Evolutionary conservation across 805 yeast species (phyloP).

Genomic region (Saccharomycopsis sp.): DNA sequence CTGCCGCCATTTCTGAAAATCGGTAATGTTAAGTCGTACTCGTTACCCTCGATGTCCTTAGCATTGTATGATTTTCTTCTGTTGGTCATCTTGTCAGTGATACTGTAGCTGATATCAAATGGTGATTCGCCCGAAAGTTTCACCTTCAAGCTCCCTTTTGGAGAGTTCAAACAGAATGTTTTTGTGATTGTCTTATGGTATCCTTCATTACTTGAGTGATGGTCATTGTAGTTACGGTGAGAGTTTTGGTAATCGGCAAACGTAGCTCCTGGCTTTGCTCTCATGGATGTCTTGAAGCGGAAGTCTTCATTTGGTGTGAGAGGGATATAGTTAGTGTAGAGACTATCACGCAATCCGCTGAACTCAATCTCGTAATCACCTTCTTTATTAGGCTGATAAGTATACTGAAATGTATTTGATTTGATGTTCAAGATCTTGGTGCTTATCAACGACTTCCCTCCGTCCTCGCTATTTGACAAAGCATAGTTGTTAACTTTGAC

Average conservation of each 20-base stretch:
- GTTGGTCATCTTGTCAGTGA: slow-evolving; percentile 49
- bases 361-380: slow-evolving; percentile 79
- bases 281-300: slow-evolving; percentile 63
- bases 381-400: slow-evolving; percentile 70
- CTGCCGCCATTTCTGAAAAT: slow-evolving; percentile 59
- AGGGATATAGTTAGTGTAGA: slow-evolving; percentile 41
- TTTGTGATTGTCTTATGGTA: slow-evolving; percentile 13
- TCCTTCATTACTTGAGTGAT: slow-evolving; percentile 16
- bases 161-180: slow-evolving; percentile 42
- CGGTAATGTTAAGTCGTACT: slow-evolving; percentile 46
- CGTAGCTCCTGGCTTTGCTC: slow-evolving; percentile 56
- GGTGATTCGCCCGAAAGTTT: slow-evolving; percentile 76
- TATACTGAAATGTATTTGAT: slow-evolving; percentile 45
- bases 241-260: slow-evolving; percentile 26
- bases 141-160: slow-evolving; percentile 41
- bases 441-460: slow-evolving; percentile 29
- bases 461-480: slow-evolving; percentile 33
- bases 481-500: slow-evolving; percentile 57
- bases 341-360: slow-evolving; percentile 53
- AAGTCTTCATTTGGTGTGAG: slow-evolving; percentile 34
- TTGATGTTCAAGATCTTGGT: slow-evolving; percentile 32
- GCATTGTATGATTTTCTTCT: slow-evolving; percentile 39
- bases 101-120: slow-evolving; percentile 59
- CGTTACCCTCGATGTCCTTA: slow-evolving; percentile 33
- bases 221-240: slow-evolving; percentile 15